Conservation (phyloP, 2,329 filamentous ascomycete species). For the Trichocomaceae sp. region DNA sequence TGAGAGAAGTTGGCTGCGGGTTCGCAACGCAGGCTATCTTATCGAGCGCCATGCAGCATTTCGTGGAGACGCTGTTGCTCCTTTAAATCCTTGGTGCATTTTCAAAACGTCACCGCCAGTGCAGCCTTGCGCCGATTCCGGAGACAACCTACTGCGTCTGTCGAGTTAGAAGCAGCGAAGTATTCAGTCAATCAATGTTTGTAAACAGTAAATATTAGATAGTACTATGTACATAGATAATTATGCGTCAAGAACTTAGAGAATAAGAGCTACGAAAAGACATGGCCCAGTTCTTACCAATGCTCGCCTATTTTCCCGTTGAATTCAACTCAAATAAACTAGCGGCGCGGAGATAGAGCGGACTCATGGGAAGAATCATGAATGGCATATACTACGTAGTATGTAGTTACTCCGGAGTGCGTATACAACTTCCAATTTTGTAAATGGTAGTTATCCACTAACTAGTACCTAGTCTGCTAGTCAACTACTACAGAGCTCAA, state of each 20-base stretch:
- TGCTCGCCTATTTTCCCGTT: background rate
- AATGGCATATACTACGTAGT: too few relatives aligned
- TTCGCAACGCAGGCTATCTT: background rate
- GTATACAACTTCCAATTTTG: background rate
- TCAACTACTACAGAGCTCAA: background rate
- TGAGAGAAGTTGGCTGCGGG: slow-evolving; percentile 9
- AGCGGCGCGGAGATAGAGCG: background rate
- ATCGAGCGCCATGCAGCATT: slow-evolving; percentile 6
- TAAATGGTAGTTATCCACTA: too few relatives aligned
- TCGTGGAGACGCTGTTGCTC: background rate
- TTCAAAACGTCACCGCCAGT: slow-evolving; percentile 3
- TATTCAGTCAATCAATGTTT: background rate
- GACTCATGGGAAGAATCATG: background rate
- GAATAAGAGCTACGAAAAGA: background rate
- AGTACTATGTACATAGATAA: background rate
- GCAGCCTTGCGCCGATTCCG: background rate
- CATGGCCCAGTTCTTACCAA: background rate
- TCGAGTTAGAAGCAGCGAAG: background rate
- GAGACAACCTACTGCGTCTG: background rate
- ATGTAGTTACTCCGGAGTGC: background rate
- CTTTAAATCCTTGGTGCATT: slow-evolving; percentile 2
- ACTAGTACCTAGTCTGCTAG: too few relatives aligned
- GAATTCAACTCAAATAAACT: background rate
- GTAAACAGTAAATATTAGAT: background rate
- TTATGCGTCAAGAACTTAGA: background rate